Evolutionary conservation across 192 early-diverging fungal genomes (phyloP), one percentile per base, ranked within the genome.

Genomic region (Coemansia furcata): DNA sequence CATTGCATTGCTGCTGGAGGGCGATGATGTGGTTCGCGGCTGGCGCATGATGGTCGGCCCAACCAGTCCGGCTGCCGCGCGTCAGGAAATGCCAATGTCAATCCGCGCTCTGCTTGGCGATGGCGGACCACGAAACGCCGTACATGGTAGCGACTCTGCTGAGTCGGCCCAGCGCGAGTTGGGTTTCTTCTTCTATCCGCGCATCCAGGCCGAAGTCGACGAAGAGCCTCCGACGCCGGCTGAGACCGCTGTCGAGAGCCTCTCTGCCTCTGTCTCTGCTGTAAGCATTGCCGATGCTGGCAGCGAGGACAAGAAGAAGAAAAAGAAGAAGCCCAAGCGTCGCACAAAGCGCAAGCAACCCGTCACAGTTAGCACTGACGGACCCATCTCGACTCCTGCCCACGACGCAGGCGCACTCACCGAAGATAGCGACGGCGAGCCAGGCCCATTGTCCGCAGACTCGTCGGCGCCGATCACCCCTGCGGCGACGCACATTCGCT

Each of bases 41-140:
- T 84, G 84, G 75, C 80, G 85, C 43, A 71, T 71, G 54, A 78
- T 88, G 66, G 69, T 85, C 21, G 87, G 87, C 10, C 86, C 85
- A 1, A 82, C 83, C 21, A 69, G 83, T 58, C 67, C 79, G 10
- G 65, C 44, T 12, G 42, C 38, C 0, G 86, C 84, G 30, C 74
- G 67, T 17, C 33, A 63, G 29, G 32, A 71, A 26, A 66, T 50
- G 6, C 86, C 86, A 7, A 60, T 73, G 57, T 81, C 77, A 23
- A 67, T 88, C 37, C 73, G 87, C 14, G 86, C 86, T 49, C 40
- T 67, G 67, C 67, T 80, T 67, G 87, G 87, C 33, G 62, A 77
- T 6, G 63, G 60, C 40, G 67, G 72, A 32, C 68, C 67, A 17
- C 72, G 73, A 38, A 88, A 88, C 71, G 86, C 85, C 14, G 83